phyloP scores from a whole-genome alignment of 805 yeast species.

The Kodamaea sagamina region DNA sequence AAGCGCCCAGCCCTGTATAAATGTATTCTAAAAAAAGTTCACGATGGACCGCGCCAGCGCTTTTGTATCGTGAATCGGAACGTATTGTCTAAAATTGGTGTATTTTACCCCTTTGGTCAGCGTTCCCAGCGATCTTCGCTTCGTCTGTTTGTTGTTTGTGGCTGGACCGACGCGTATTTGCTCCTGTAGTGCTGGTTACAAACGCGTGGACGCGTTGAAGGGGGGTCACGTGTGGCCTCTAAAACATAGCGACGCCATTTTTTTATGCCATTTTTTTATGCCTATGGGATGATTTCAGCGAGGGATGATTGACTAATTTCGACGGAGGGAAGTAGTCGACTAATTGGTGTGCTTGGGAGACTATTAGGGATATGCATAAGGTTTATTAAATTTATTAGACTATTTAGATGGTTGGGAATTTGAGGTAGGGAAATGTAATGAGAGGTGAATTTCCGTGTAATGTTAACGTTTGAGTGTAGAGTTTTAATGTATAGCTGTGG shows the following conservation, averaged over 20 bases:
- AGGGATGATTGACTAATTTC: no score
- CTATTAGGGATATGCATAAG: no score
- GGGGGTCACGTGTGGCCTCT: background rate
- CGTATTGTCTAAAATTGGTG: constrained; percentile 8
- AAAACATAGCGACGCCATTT: background rate
- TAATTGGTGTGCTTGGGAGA: no score
- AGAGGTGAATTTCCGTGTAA: no score
- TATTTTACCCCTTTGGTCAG: background rate
- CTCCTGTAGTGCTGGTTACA: background rate
- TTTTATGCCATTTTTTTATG: no score
- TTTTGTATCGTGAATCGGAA: constrained; percentile 4
- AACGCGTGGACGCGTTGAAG: background rate
- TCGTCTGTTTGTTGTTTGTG: background rate
- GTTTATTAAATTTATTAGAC: no score
- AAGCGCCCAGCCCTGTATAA: background rate
- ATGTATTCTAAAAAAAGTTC: background rate
- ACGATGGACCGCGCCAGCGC: background rate
- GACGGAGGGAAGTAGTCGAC: no score
- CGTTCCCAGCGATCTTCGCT: background rate
- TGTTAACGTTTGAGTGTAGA: no score
- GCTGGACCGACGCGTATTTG: background rate
- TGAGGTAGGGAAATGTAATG: no score
- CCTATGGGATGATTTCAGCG: no score
- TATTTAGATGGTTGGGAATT: no score
- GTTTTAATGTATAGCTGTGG: no score